Evolutionary conservation across 305 asterid species (phyloP), one percentile per base, ranked within the genome.

Genomic region (Plantago coronopus): DNA sequence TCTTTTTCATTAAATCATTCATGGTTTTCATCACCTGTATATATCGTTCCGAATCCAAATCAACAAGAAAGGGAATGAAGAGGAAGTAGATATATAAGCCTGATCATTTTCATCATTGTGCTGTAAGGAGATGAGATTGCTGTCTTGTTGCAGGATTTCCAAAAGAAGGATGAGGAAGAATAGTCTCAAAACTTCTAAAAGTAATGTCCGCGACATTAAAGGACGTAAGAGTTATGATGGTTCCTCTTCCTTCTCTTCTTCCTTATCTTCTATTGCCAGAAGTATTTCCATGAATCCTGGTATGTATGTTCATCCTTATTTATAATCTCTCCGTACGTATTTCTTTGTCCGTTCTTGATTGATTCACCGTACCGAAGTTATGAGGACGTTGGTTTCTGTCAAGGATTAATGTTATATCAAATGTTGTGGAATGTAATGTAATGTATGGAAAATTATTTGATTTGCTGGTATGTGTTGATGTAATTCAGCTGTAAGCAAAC

Each of bases 231-330:
- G 64, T 60, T 66, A 69, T 64, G 83, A 78, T 20, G 81, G 76
- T 34, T 57, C 68, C 15, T 82, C 74, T 22, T 78, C 78, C 2
- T 63, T 80, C 10, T 69, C 83, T 14, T 82, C 74, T 22, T 78
- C 78, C 2, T 63, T 80, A 12, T 69, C 83, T 14, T 8, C 84
- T 31, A 78, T 85, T 61, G 58, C 73, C 63, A 76, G 96, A 69
- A 88, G 95, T 61, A 38, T 76, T 44, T 79, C 96, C 2, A 68
- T 91, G 90, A 77, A 70, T 62, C 48, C 87, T 23, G 89, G 95
- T 86, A 20, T 25, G 16, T 27, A 7, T 11, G 14, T 22, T n/a
- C n/a, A n/a, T n/a, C n/a, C 27, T 13, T 0, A 21, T 49, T 12
- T 49, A 13, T 14, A n/a, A n/a, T n/a, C n/a, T n/a, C n/a, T n/a